Percentiles rank a stretch among this genome's conserved stretches.
Evolutionary conservation across 306 rosid species (phyloP).

Genomic region (Astragalus membranaceus): DNA sequence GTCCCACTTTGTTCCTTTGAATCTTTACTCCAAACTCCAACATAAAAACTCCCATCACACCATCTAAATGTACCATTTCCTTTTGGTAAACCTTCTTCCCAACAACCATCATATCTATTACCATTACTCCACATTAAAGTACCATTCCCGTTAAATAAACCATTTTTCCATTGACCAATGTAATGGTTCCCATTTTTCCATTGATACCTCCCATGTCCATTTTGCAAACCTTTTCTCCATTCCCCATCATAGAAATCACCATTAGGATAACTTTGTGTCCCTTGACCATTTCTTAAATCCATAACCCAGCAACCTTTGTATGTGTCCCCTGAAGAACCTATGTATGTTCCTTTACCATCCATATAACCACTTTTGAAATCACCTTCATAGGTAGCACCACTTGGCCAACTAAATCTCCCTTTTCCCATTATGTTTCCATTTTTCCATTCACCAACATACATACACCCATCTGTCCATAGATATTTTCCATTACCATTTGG

Average conservation of each 20-base stretch:
- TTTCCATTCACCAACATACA: constrained; percentile 85
- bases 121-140: constrained; percentile 72
- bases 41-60: constrained; percentile 74
- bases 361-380: constrained; percentile 64
- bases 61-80: constrained; percentile 85
- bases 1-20: constrained; percentile 59
- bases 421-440: constrained; percentile 57
- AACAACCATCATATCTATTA: constrained; percentile 73
- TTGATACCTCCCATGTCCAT: constrained; percentile 81
- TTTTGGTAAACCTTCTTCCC: constrained; percentile 80
- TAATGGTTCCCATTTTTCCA: constrained; percentile 83
- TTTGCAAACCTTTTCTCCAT: constrained; percentile 78
- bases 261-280: constrained; percentile 58
- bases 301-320: constrained; percentile 81
- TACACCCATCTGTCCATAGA: constrained; percentile 90
- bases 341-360: constrained; percentile 88
- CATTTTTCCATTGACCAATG: constrained; percentile 71
- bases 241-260: constrained; percentile 94
- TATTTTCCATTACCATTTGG: constrained; percentile 86
- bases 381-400: constrained; percentile 93
- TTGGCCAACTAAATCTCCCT: constrained; percentile 90
- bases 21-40: constrained; percentile 74
- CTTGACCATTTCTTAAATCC: constrained; percentile 79
- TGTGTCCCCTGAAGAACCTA: constrained; percentile 64
- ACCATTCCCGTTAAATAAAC: constrained; percentile 66